Evolutionary conservation across 2,329 filamentous ascomycete genomes (phyloP), one percentile per base, ranked within the genome.

Genomic region (Ophiostoma montium): DNA sequence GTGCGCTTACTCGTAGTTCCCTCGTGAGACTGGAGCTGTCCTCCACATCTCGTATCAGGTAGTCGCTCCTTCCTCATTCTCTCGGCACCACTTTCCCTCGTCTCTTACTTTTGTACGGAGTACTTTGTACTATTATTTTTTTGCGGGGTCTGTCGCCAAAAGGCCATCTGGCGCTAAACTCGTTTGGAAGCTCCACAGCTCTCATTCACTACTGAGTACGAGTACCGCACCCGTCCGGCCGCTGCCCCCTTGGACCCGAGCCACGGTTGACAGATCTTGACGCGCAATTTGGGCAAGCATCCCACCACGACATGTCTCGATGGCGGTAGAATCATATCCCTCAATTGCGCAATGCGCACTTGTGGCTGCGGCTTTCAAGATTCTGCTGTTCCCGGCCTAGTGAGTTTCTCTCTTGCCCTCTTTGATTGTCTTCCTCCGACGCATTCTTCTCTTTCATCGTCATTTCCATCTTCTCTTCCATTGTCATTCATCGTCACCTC

Each of bases 301-400:
- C 38, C 23, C 46, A 30, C 27, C 44, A 35, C 39, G 39, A 31
- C n/a, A 53, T 54, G 52, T 43, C 35, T 42, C 49, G 8, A 94
- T 94, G 87, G 74, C 80, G 61, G 49, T 51, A 43, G 85, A 90
- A 55, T 67, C 80, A 49, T 88, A 89, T 64, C 92, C 92, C 50
- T 86, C 89, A n/a, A 74, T 96, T 65, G 71, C 79, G 63, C 89
- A 95, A 70, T 89, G 84, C 71, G 86, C 87, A 57, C 68, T 94
- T 57, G 81, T 94, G 56, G 84, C 89, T 50, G 83, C 85, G 21
- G 87, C 88, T 32, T 78, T 96, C 65, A 96, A 96, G 70, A 72
- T 95, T 54, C 78, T 96, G 52, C 74, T 96, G 50, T 92, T 95
- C 66, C 90, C 90, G 30, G 85, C 90, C 57, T 96, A 96, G 89